phyloP scores from a whole-genome alignment of 179 eudicot genomes.

The Spergularia azorica region DNA sequence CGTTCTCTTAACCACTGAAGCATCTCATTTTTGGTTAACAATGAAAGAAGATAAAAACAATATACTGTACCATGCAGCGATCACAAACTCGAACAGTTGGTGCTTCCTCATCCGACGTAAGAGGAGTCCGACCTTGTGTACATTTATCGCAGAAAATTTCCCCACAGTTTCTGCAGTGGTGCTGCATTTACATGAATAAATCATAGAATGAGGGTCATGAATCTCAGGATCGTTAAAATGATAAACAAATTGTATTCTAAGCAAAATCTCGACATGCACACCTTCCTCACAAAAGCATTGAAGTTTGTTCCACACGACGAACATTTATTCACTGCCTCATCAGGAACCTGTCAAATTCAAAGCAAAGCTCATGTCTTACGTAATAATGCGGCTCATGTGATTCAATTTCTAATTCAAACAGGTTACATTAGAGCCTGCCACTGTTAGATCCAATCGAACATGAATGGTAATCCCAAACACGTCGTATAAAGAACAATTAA shows the following conservation, averaged over 20 bases:
- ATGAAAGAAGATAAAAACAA: background rate
- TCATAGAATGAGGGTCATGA: slow-evolving; percentile 7
- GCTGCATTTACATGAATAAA: slow-evolving; percentile 48
- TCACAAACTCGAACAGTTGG: slow-evolving; percentile 94
- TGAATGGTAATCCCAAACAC: background rate
- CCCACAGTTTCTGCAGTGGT: slow-evolving; percentile 98
- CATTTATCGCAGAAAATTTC: slow-evolving; percentile 97
- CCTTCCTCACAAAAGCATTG: slow-evolving; percentile 84
- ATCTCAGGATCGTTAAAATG: slow-evolving; percentile 6
- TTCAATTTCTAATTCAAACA: background rate
- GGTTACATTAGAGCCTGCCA: background rate
- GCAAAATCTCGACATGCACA: slow-evolving; percentile 22
- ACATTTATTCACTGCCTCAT: slow-evolving; percentile 89
- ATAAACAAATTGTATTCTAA: slow-evolving; percentile 4
- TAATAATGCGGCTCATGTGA: background rate
- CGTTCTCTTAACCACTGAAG: background rate
- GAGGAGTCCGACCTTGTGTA: slow-evolving; percentile 94
- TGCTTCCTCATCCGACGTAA: slow-evolving; percentile 72
- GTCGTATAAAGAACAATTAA: background rate
- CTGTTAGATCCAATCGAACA: background rate
- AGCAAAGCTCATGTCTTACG: background rate
- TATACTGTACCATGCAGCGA: slow-evolving; percentile 72
- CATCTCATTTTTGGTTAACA: slow-evolving; percentile 3
- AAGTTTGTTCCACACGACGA: slow-evolving; percentile 70
- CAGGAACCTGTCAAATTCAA: slow-evolving; percentile 65